Evolutionary conservation across 352 stramenopile species (phyloP).

Genomic region (Vaucheria bursata): DNA sequence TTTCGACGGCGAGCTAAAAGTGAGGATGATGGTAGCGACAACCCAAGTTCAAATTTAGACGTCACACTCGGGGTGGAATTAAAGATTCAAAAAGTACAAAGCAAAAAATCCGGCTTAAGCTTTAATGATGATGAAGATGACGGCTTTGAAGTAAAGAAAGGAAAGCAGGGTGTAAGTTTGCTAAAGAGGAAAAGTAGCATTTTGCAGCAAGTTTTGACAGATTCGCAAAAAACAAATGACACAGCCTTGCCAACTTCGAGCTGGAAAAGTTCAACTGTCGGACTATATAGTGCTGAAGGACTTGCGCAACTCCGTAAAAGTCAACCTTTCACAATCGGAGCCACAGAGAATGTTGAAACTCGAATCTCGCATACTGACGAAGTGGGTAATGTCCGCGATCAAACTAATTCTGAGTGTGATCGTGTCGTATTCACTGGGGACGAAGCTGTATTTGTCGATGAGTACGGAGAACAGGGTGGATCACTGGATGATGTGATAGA

Average conservation of each 20-base stretch:
- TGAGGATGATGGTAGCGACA: not conserved
- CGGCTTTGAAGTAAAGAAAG: not conserved
- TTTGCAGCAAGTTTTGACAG: not conserved
- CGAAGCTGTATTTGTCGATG: constrained; percentile 27
- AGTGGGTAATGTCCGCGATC: not conserved
- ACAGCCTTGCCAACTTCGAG: not conserved
- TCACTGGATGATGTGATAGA: not conserved
- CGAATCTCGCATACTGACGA: not conserved
- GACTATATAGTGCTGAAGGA: constrained; percentile 34
- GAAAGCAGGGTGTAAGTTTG: not conserved
- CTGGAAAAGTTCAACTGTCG: constrained; percentile 33
- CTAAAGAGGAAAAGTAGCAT: not conserved
- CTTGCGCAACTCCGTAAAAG: constrained; percentile 29
- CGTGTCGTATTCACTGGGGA: constrained; percentile 35
- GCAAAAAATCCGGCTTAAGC: not conserved
- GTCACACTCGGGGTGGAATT: not conserved
- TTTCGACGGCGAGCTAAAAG: not conserved
- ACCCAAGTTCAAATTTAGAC: not conserved
- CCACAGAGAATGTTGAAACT: not conserved
- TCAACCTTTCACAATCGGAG: constrained; percentile 22
- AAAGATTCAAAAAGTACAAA: not conserved
- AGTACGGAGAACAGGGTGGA: constrained; percentile 19
- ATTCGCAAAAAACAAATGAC: not conserved
- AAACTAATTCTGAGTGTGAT: not conserved
- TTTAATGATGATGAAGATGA: constrained; percentile 3